Percentiles rank a stretch among this genome's conserved stretches.
These are phyloP conservation scores for Mycena vitilis DNA, from an alignment of 768 basidiomycete species.

Conservation along the genomic window DNA sequence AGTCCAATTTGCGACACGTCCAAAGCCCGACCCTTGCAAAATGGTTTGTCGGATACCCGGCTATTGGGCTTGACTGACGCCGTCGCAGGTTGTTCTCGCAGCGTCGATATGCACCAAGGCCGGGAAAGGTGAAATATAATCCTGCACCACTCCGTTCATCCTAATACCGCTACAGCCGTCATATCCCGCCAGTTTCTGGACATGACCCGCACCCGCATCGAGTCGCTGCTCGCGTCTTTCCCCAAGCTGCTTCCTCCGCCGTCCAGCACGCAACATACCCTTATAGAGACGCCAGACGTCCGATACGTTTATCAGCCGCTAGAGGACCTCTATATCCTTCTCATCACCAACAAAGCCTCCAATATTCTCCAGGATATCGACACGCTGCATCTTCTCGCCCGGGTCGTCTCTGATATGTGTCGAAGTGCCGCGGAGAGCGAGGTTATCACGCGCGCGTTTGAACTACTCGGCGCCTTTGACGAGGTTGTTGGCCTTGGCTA, in stretches of 20 bases:
- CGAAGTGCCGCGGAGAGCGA: constrained; percentile 89
- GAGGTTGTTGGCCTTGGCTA: constrained; percentile 95
- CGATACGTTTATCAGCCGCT: constrained; percentile 97
- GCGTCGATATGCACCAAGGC: constrained; percentile 96
- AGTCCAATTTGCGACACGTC: not conserved
- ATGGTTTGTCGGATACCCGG: constrained; percentile 3
- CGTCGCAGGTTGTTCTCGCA: constrained; percentile 84
- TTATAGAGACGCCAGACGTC: constrained; percentile 95
- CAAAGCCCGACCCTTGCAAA: constrained; percentile 1
- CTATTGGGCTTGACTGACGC: not conserved
- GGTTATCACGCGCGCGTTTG: constrained; percentile 91
- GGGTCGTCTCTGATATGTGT: constrained; percentile 93
- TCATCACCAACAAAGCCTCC: constrained; percentile 99
- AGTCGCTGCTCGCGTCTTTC: constrained; percentile 96
- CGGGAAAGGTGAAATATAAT: constrained; percentile 76
- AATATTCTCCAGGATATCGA: constrained; percentile 99
- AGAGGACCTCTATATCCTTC: constrained; percentile 95
- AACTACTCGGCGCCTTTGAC: constrained; percentile 94
- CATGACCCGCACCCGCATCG: constrained; percentile 91
- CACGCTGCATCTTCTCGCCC: constrained; percentile 92
- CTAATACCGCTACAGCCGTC: constrained; percentile 69
- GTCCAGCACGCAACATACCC: constrained; percentile 93
- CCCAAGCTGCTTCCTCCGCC: constrained; percentile 89
- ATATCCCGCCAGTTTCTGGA: constrained; percentile 97
- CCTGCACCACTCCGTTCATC: constrained; percentile 6